Base-by-base conservation (phyloP, 768 basidiomycete genomes). In the Psilocybe sp. region DNA sequence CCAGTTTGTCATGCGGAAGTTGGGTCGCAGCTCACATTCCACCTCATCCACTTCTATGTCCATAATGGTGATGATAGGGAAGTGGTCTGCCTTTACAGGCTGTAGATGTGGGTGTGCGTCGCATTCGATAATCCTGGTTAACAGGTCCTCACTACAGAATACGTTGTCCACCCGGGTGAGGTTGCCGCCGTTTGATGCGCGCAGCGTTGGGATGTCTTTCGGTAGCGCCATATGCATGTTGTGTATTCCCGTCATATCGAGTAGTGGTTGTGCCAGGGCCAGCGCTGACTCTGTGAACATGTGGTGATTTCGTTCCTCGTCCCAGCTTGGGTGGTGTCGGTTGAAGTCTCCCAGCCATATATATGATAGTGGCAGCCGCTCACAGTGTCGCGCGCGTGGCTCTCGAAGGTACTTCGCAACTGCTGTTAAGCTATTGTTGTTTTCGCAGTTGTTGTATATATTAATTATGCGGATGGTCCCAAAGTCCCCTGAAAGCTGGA, bases 101-200 rank as follows among this genome's bases (percentile, higher is more conserved):
- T n/a, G n/a, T n/a, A n/a, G n/a, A n/a, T n/a, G n/a, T n/a, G n/a
- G n/a, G n/a, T n/a, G n/a, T n/a, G n/a, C n/a, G n/a, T n/a, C n/a
- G n/a, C n/a, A n/a, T n/a, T n/a, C n/a, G 4, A 58, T 51, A n/a
- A 70, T 16, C 2, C 10, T n/a, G 0, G 56, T 48, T 0, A 48
- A 13, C 4, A 61, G 40, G 14, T 57, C 40, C 2, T 46, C 48
- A 0, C 57, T 51, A 18, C 57, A 53, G 41, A 67, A 73, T 0
- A 74, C 60, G 20, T 75, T 74, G 54, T 73, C 70, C 0, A 64
- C 63, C 3, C 70, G 16, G 0, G 69, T 71, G 49, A 57, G 60
- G 46, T 68, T 73, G 11, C 67, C 64, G 0, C 71, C 65, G 6
- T 18, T 39, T 0, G 33, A 39, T 0, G 66, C 58, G 15, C 69